Evolutionary conservation across 2,329 filamentous ascomycete species (phyloP), one percentile per base, ranked within the genome.

Genomic region (Paraphoma sp.): DNA sequence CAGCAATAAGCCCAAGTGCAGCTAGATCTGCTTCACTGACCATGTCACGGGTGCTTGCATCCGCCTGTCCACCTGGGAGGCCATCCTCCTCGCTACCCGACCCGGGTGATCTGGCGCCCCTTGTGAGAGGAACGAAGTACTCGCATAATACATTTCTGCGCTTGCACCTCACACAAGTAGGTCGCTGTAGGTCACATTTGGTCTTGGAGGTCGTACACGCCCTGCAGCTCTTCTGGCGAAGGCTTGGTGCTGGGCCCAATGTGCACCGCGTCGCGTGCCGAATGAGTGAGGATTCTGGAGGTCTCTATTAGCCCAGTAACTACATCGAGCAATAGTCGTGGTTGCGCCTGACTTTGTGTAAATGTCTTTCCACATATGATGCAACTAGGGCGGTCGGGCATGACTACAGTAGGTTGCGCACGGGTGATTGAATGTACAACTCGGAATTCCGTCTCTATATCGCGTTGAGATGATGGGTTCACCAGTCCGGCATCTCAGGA

Each of bases 151-250:
- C 6, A 33, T 54, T 56, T 6, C 62, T 51, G 33, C 52, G 52
- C 45, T 56, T 54, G 45, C 64, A 67, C 40, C 62, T 57, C 7
- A 53, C 51, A 46, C 64, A 67, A 46, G 43, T 62, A 17, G 64
- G 64, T 11, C 60, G 62, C 47, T 48, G 45, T 43, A 67, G 45
- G 45, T 65, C 53, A 46, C 64, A 67, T 42, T 56, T 55, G 23
- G 60, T 59, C 45, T 67, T 67, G 18, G 64, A 60, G 41, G 4
- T 55, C 17, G 64, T 64, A 51, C 64, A 67, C 41, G 56, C 50
- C 18, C 59, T 49, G 54, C 64, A 67, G 16, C 57, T 59, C 49
- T 67, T 67, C 54, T 67, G 62, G 12, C 64, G 51, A 23, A 65
- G 41, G 40, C 53, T 60, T 12, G 60, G 60, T 8, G 60, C 56